Evolutionary conservation across 2,329 filamentous ascomycete genomes (phyloP).

Genomic region (Fusarium pseudoanthophilum): DNA sequence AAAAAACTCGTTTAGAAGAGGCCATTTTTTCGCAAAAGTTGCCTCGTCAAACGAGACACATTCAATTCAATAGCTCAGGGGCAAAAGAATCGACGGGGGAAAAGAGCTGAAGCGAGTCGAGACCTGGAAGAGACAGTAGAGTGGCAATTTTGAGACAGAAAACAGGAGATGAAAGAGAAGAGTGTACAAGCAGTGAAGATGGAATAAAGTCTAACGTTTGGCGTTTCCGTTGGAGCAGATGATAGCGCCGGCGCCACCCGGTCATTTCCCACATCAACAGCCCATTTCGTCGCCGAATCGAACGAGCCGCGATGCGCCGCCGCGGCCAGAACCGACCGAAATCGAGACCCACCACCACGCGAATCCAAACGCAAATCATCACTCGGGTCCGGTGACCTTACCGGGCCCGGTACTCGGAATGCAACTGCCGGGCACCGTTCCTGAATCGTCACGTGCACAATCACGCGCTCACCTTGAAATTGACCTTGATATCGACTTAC

Average conservation of each 20-base stretch:
- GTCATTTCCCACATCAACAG: conserved; percentile 43
- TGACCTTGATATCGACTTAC: conserved; percentile 38
- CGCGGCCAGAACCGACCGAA: conserved; percentile 41
- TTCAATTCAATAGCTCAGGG: background rate
- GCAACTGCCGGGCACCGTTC: conserved; percentile 26
- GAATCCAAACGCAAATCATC: conserved; percentile 13
- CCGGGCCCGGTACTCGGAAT: conserved; percentile 34
- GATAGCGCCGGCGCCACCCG: conserved; percentile 41
- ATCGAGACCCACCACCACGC: conserved; percentile 37
- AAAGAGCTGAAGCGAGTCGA: background rate
- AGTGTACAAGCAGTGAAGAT: conserved; percentile 7
- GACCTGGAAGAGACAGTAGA: background rate
- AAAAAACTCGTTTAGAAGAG: conserved; percentile 1
- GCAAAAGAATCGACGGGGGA: background rate
- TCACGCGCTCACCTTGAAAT: conserved; percentile 3
- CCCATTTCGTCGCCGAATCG: conserved; percentile 45
- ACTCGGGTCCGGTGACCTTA: conserved; percentile 10
- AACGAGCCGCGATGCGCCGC: conserved; percentile 41
- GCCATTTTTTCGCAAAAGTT: conserved; percentile 4
- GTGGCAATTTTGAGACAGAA: conserved; percentile 4
- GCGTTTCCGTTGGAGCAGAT: conserved; percentile 35
- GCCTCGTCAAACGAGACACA: background rate
- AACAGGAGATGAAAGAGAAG: conserved; percentile 18
- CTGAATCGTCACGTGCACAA: conserved; percentile 8
- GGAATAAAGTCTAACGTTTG: conserved; percentile 37